phyloP scores from a whole-genome alignment of 2,329 filamentous ascomycete species.

The Arthrobotrys sphaeroides region DNA sequence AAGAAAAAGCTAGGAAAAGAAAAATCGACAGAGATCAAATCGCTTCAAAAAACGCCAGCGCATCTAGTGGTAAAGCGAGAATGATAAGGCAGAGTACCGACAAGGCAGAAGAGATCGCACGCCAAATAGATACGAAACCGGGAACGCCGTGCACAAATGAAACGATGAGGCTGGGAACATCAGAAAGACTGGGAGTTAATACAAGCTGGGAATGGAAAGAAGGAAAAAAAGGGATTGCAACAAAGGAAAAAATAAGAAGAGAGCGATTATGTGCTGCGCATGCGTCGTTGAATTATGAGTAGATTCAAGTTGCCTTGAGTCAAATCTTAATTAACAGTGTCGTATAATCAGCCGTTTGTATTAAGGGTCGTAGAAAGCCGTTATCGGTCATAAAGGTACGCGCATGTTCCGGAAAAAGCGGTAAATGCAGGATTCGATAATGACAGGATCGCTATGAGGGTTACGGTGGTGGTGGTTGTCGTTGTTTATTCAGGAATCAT shows the following conservation, averaged over 20 bases:
- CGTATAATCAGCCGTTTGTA: conserved; percentile 36
- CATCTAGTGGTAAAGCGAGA: conserved; percentile 44
- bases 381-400: conserved; percentile 35
- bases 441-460: conserved; percentile 24
- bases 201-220: conserved; percentile 9
- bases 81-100: conserved; percentile 5
- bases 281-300: conserved; percentile 30
- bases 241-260: conserved; percentile 24
- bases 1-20: too few species aligned
- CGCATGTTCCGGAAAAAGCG: conserved; percentile 7
- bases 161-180: not conserved
- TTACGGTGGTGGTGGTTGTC: conserved; percentile 15
- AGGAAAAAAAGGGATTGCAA: not conserved
- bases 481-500: conserved; percentile 6
- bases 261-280: conserved; percentile 20
- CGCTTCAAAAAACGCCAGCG: conserved; percentile 52
- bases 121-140: conserved; percentile 15
- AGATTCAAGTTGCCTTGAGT: conserved; percentile 54
- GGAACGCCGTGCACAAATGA: conserved; percentile 34
- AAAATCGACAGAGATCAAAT: conserved; percentile 20
- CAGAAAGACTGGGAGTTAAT: conserved; percentile 14
- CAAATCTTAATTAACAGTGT: conserved; percentile 42
- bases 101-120: conserved; percentile 20
- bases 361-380: conserved; percentile 36
- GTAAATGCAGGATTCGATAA: conserved; percentile 17